A percentile compares a stretch with the other conserved stretches of the same genome.
phyloP scores from a whole-genome alignment of 345 rosid genomes.

The Limnanthes douglasii region DNA sequence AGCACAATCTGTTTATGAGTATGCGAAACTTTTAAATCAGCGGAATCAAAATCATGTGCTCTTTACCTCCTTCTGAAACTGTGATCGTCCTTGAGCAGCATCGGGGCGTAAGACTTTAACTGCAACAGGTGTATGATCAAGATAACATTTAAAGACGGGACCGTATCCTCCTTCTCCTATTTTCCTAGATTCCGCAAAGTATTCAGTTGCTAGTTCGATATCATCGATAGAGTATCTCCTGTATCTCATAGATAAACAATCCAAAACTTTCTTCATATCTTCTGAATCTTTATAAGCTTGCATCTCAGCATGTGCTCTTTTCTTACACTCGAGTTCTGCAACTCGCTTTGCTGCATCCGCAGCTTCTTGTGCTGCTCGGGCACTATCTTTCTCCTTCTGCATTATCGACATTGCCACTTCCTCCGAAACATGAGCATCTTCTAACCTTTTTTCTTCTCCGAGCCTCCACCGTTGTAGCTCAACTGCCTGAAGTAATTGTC shows the following conservation, averaged over 20 bases:
- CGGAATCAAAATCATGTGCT: too few relatives aligned
- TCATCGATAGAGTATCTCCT: conserved; percentile 69
- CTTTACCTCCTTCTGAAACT: conserved; percentile 72
- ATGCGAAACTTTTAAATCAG: too few relatives aligned
- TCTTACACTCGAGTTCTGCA: conserved; percentile 49
- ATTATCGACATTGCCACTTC: conserved; percentile 53
- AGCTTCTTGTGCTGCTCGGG: conserved; percentile 53
- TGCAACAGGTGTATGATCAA: conserved; percentile 80
- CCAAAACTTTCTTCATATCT: conserved; percentile 18
- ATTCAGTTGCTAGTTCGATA: conserved; percentile 58
- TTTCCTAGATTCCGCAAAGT: conserved; percentile 30
- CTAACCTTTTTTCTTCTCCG: conserved; percentile 49
- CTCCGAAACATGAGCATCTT: conserved; percentile 58
- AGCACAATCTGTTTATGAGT: too few relatives aligned
- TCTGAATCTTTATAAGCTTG: conserved; percentile 32
- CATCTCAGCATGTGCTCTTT: conserved; percentile 32
- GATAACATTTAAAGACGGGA: conserved; percentile 70
- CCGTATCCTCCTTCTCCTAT: conserved; percentile 99
- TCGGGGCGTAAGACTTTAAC: conserved; percentile 86
- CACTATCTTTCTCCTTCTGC: conserved; percentile 52
- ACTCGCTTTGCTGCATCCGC: conserved; percentile 61
- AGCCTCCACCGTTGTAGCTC: conserved; percentile 53
- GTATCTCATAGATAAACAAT: conserved; percentile 20
- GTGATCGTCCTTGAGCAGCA: conserved; percentile 87
- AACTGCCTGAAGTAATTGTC: conserved; percentile 24